These are phyloP conservation scores for Sporobolus alterniflorus DNA, from an alignment of 202 grass and related monocot genomes.

Conservation along the genomic window DNA sequence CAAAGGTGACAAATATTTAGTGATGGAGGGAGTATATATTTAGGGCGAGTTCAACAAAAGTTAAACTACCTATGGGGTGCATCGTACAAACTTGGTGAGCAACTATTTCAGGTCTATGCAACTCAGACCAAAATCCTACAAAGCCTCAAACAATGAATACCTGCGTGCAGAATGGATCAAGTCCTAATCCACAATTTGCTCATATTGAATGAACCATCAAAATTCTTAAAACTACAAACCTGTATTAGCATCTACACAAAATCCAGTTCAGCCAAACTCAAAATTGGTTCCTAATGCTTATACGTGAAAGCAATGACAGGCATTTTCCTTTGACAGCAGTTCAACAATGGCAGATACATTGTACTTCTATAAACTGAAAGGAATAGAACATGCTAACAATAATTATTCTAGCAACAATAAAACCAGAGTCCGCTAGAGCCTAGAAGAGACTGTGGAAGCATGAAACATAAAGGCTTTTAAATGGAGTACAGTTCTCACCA, in stretches of 20 bases:
- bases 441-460: neutral
- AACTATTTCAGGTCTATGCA: neutral
- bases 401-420: constrained; percentile 19
- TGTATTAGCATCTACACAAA: neutral
- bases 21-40: neutral
- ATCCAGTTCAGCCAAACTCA: constrained; percentile 7
- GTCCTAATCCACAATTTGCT: neutral
- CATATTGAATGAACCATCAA: constrained; percentile 11
- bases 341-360: constrained; percentile 6
- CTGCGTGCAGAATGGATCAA: neutral
- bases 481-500: constrained; percentile 54
- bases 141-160: constrained; percentile 6
- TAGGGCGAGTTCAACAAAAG: neutral
- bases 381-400: neutral
- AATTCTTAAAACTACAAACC: neutral
- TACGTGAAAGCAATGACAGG: neutral
- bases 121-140: constrained; percentile 26
- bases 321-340: constrained; percentile 20
- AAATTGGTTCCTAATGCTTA: constrained; percentile 13
- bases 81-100: neutral
- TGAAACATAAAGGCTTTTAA: neutral
- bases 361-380: neutral
- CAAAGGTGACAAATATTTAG: no score
- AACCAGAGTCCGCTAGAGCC: constrained; percentile 6
- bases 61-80: neutral